Conservation (phyloP, 768 basidiomycete genomes). For the Cystoderma amianthinum region DNA sequence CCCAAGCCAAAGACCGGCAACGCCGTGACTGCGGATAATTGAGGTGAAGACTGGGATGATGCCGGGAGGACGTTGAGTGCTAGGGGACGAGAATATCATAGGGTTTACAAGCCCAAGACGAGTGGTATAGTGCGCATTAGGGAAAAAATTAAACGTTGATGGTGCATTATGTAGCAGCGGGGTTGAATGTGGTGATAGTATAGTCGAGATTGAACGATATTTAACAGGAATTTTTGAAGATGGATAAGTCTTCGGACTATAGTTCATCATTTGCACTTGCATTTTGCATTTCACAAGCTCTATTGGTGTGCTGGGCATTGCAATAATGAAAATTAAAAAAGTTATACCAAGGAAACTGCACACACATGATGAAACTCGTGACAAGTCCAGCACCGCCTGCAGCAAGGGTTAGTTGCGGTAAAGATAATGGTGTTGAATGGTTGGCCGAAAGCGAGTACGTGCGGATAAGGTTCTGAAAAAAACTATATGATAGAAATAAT, state of each 20-base stretch:
- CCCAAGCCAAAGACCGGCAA: slow-evolving; percentile 92
- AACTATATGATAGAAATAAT: slow-evolving; percentile 81
- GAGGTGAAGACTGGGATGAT: slow-evolving; percentile 61
- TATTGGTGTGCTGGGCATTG: slow-evolving; percentile 69
- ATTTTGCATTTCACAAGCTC: slow-evolving; percentile 97
- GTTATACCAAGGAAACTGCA: slow-evolving; percentile 9
- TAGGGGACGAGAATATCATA: neutral
- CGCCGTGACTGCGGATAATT: slow-evolving; percentile 59
- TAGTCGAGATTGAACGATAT: slow-evolving; percentile 5
- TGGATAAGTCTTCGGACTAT: slow-evolving; percentile 9
- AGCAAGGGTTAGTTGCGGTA: slow-evolving; percentile 70
- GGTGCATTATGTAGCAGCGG: too few relatives aligned
- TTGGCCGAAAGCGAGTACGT: slow-evolving; percentile 12
- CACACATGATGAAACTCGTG: slow-evolving; percentile 84
- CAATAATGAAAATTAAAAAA: neutral
- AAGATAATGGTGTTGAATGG: slow-evolving; percentile 33
- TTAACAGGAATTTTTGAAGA: slow-evolving; percentile 12
- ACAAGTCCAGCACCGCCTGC: slow-evolving; percentile 83
- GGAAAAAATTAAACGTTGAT: neutral
- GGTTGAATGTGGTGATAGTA: slow-evolving; percentile 8
- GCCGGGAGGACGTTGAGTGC: slow-evolving; percentile 48
- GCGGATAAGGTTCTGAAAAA: slow-evolving; percentile 60
- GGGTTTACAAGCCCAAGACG: neutral
- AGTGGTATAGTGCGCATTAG: neutral
- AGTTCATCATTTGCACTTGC: slow-evolving; percentile 87